These are phyloP conservation scores for Hypoxylon sp. DNA, from an alignment of 2,329 filamentous ascomycete genomes.

Conservation along the genomic window DNA sequence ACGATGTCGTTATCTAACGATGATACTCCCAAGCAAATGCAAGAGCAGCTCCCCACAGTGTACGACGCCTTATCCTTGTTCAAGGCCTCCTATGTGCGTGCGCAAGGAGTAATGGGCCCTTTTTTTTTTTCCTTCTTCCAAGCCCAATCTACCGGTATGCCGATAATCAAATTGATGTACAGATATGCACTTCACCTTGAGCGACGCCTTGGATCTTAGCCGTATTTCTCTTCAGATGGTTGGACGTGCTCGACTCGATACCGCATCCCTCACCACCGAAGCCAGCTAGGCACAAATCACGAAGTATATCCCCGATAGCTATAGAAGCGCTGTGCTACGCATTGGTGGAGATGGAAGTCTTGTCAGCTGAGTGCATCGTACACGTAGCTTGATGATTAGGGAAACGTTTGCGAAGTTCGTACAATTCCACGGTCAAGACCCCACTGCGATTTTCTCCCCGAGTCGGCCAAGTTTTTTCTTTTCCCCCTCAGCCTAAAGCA, in stretches of 20 bases:
- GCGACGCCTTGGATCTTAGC: conserved; percentile 22
- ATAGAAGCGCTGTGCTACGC: conserved; percentile 33
- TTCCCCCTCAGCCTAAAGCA: conserved; percentile 30
- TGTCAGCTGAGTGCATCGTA: conserved; percentile 45
- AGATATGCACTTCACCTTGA: conserved; percentile 25
- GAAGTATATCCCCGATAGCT: conserved; percentile 22
- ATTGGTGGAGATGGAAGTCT: conserved; percentile 39
- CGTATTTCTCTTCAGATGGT: conserved; percentile 6
- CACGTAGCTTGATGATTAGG: conserved; percentile 43
- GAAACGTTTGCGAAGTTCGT: conserved; percentile 31
- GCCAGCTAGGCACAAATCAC: conserved; percentile 24
- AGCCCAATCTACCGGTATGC: conserved; percentile 18
- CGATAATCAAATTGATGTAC: conserved; percentile 37
- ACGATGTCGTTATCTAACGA: conserved; percentile 44
- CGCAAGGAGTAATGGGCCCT: not conserved
- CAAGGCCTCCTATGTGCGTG: conserved; percentile 30
- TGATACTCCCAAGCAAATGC: conserved; percentile 31
- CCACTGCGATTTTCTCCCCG: conserved; percentile 36
- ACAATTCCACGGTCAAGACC: conserved; percentile 36
- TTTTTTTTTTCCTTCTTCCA: no score
- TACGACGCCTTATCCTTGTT: conserved; percentile 34
- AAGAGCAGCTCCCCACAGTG: conserved; percentile 40
- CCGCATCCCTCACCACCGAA: conserved; percentile 8
- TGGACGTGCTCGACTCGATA: conserved; percentile 19
- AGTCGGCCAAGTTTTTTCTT: conserved; percentile 35